Evolutionary conservation across 495 filamentous ascomycete genomes (phyloP), one percentile per base, ranked within the genome.

Genomic region (Neurospora sp.): DNA sequence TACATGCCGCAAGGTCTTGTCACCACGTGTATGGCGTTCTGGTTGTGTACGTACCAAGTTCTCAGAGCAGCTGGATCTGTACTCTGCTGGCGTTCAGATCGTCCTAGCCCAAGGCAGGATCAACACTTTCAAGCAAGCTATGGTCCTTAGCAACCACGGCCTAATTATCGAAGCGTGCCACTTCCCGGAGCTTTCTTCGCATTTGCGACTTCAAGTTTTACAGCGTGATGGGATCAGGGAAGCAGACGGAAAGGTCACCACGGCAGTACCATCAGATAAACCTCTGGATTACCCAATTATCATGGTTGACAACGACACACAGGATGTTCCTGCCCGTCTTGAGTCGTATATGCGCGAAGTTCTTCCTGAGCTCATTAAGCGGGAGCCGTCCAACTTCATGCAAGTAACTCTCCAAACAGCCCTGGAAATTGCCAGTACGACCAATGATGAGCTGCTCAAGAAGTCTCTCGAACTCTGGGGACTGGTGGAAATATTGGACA

Each of bases 11-110:
- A 92, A 90, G 75, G 91, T 96, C 4, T 86, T 93, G 72, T 90
- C 89, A 47, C 92, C 93, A 2, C 87, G 93, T 35, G 81, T 96
- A 3, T 97, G 93, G 93, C 92, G 90, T 75, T 86, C 88, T 27
- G 91, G 90, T 8, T 97, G 93, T 77, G 88, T 94, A 53, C 88
- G 93, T 37, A 93, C 90, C 1, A 90, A 90, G 37, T 88, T 96
- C 69, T 89, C 88, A 0, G 91, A 94, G 70, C 87, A 91, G 76
- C 88, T 93, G 73, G 89, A 91, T 68, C 81, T 94, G 12, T 94
- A 91, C 77, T 89, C 88, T 70, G 88, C 90, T 37, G 89, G 89
- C 74, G 84, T 94, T 6, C 90, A 94, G 74, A 85, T 86, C 12
- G 88, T 91, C 1, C 85, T 93, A 45, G 88, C 91, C 4, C 89